Evolutionary conservation across 257 asterid species (phyloP).

Genomic region (Lycium barbarum): DNA sequence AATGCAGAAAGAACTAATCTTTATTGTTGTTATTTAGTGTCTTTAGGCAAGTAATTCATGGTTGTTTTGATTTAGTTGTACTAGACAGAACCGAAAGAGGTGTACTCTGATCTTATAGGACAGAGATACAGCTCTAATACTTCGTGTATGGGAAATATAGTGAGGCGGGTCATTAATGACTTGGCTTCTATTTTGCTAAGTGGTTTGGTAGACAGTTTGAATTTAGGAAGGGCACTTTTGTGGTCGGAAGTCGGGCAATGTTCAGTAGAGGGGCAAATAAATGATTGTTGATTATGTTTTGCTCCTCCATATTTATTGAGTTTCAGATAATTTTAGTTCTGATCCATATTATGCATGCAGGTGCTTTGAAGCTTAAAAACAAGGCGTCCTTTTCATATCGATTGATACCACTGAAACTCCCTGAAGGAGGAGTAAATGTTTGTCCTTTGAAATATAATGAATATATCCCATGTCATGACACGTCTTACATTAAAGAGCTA

Average conservation of each 20-base stretch:
- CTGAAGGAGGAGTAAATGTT: constrained; percentile 69
- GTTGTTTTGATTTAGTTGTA: neutral
- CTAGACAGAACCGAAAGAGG: neutral
- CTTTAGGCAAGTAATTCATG: neutral
- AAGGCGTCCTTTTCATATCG: constrained; percentile 69
- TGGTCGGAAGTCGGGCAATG: neutral
- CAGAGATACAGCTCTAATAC: too few species aligned
- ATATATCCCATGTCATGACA: constrained; percentile 87
- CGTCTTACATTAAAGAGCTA: constrained; percentile 69
- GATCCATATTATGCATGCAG: constrained; percentile 43
- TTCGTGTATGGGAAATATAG: neutral
- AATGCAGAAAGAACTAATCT: neutral
- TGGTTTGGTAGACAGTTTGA: neutral
- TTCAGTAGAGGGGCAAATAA: neutral
- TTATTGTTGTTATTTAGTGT: neutral
- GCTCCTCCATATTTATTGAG: neutral
- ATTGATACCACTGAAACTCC: constrained; percentile 57
- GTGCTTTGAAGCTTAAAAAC: constrained; percentile 55
- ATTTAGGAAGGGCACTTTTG: neutral
- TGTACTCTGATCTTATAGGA: neutral
- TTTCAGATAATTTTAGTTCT: constrained; percentile 16
- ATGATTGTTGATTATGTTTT: neutral
- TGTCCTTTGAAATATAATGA: constrained; percentile 83
- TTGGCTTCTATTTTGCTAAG: constrained; percentile 1
- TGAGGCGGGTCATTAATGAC: neutral